Base-by-base conservation (phyloP, 306 rosid genomes). In the Fragaria ananassa region DNA sequence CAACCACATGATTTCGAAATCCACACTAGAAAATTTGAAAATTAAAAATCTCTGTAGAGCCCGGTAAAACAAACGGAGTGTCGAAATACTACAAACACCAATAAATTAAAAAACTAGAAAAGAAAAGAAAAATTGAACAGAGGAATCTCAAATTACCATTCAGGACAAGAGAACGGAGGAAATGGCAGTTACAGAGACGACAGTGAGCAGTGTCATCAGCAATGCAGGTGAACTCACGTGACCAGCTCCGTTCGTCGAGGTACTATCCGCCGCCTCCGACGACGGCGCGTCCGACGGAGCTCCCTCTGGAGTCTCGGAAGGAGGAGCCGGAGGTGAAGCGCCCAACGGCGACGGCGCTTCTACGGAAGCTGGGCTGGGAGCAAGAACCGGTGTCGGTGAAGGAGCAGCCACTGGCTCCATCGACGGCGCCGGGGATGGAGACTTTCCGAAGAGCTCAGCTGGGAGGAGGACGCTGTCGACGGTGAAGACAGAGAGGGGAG, bases 251-350 rank as follows among this genome's bases (percentile, higher is more conserved):
- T 46, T 62, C 44, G 66, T 75, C 27, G 97, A 60, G 0, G 39
- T 79, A 29, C 93, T 88, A n/a, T 79, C 74, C 78, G 71, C 83
- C 34, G 91, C 83, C 73, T 44, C 89, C 0, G 87, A 74, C 8
- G 83, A 31, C 49, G 98, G 98, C 0, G 91, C 83, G 10, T 58
- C 86, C 0, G 92, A 76, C 7, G 97, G 96, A 0, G 97, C 25
- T 27, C 81, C 88, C 0, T 6, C 86, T 0, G 98, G 97, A 0
- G 85, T 53, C 27, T 80, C 91, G 7, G 67, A 35, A 0, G 88
- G 87, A 0, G 98, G 98, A 42, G 96, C 91, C 0, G 98, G 98
- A 2, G 98, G 98, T 0, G 98, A 91, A 0, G 92, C 91, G 0
- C 62, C 60, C 0, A 72, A 23, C 0, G 98, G 98, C 1, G 98